These are phyloP conservation scores for Suhomyces wounanorum DNA, from an alignment of 1,139 yeast genomes.

Conservation along the genomic window DNA sequence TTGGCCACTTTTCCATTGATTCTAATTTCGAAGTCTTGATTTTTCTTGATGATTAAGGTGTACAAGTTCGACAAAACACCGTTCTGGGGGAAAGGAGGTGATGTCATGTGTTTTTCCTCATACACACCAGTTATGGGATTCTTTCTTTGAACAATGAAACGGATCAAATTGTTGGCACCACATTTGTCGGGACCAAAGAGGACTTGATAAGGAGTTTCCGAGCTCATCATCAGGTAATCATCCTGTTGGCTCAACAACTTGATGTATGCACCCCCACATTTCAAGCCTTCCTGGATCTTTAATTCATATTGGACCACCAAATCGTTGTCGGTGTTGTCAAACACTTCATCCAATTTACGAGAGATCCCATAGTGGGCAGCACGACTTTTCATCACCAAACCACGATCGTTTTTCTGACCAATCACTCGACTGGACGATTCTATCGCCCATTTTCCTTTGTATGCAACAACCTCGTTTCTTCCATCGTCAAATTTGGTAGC, in stretches of 20 bases:
- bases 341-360: conserved; percentile 52
- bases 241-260: conserved; percentile 61
- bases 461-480: conserved; percentile 51
- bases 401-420: conserved; percentile 65
- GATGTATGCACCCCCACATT: conserved; percentile 88
- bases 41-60: conserved; percentile 67
- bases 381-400: conserved; percentile 70
- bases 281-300: conserved; percentile 72
- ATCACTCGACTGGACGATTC: conserved; percentile 54
- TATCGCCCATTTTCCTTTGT: conserved; percentile 73
- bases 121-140: conserved; percentile 55
- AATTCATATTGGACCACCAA: conserved; percentile 88
- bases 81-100: conserved; percentile 66
- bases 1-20: conserved; percentile 74
- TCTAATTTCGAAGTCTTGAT: conserved; percentile 74
- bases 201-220: conserved; percentile 72
- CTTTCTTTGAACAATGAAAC: conserved; percentile 65
- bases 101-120: conserved; percentile 69
- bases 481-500: conserved; percentile 44
- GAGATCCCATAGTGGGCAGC: conserved; percentile 84
- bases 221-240: conserved; percentile 47
- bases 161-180: conserved; percentile 77
- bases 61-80: conserved; percentile 65
- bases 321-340: conserved; percentile 59
- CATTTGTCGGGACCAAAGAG: conserved; percentile 97